Percentiles rank a stretch among this genome's conserved stretches.
Evolutionary conservation across 768 basidiomycete species (phyloP).

Genomic region (Dictyophora rubrovolvata): DNA sequence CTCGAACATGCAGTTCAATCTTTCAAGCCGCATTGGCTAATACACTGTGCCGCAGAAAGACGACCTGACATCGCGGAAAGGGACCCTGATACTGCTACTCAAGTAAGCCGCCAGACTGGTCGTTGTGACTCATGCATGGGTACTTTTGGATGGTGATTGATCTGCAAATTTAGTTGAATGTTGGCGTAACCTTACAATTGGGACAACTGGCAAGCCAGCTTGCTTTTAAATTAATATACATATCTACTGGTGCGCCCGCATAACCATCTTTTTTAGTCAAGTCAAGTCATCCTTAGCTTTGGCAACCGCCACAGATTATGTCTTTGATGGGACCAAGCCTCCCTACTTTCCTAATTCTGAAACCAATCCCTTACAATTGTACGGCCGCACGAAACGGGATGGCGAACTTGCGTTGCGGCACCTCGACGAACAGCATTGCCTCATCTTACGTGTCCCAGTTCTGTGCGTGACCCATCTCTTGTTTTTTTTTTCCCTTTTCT

Average conservation of each 20-base stretch:
- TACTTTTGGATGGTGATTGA: not conserved
- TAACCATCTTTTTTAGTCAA: constrained; percentile 1
- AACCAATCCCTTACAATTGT: constrained; percentile 81
- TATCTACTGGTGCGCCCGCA: constrained; percentile 63
- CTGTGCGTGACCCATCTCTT: constrained; percentile 39
- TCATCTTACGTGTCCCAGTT: constrained; percentile 84
- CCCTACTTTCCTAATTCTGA: constrained; percentile 69
- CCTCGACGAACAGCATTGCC: constrained; percentile 42
- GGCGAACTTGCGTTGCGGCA: constrained; percentile 74
- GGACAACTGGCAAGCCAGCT: constrained; percentile 53
- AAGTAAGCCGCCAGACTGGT: constrained; percentile 34
- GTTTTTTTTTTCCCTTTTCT: constrained; percentile 1
- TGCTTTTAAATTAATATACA: constrained; percentile 71
- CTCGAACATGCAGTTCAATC: constrained; percentile 45
- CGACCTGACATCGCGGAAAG: constrained; percentile 82
- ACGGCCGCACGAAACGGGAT: constrained; percentile 78
- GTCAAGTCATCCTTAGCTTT: not conserved
- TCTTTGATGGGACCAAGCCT: constrained; percentile 89
- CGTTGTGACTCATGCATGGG: not conserved
- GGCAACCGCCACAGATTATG: constrained; percentile 55
- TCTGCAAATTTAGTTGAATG: constrained; percentile 54
- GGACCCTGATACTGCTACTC: constrained; percentile 20
- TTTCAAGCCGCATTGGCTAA: constrained; percentile 70
- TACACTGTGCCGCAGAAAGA: constrained; percentile 93
- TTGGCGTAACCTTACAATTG: constrained; percentile 60